A percentile compares a stretch with the other conserved stretches of the same genome.
Evolutionary conservation across 225 moss, liverwort and hornwort species (phyloP).

Genomic region (Asterella californica): DNA sequence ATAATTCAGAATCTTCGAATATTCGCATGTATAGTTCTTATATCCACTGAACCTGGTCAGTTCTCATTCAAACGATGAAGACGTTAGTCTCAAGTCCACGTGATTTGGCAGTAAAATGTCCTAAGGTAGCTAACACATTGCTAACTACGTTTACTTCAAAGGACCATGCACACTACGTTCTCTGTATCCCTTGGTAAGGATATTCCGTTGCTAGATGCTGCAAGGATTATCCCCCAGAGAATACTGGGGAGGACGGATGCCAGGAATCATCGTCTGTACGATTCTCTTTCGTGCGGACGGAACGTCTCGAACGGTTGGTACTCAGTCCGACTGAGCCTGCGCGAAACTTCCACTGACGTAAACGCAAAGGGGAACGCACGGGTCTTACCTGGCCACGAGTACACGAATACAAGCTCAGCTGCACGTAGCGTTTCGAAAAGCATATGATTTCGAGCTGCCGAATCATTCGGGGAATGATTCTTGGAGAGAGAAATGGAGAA

Average conservation of each 20-base stretch:
- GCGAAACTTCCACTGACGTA: neutral
- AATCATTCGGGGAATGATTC: conserved; percentile 2
- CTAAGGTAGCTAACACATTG: too few relatives aligned
- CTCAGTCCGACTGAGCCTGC: neutral
- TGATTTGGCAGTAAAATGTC: too few relatives aligned
- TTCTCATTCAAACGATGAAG: neutral
- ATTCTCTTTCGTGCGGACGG: neutral
- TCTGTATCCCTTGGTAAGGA: too few relatives aligned
- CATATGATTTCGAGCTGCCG: neutral
- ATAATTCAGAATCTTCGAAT: neutral
- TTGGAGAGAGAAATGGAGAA: neutral
- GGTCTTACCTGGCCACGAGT: neutral
- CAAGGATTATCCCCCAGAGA: too few relatives aligned
- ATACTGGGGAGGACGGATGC: too few relatives aligned
- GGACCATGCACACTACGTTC: too few relatives aligned
- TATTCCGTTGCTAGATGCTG: neutral
- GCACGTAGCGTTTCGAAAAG: neutral
- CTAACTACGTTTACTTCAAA: too few relatives aligned
- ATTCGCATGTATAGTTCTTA: neutral
- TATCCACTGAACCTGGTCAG: neutral
- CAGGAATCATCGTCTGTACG: neutral
- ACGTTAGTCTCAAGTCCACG: too few relatives aligned
- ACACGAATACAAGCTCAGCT: too few relatives aligned
- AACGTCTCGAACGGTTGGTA: neutral
- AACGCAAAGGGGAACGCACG: too few relatives aligned